phyloP scores from a whole-genome alignment of 192 early-diverging fungal genomes.

The Coemansia asiatica region DNA sequence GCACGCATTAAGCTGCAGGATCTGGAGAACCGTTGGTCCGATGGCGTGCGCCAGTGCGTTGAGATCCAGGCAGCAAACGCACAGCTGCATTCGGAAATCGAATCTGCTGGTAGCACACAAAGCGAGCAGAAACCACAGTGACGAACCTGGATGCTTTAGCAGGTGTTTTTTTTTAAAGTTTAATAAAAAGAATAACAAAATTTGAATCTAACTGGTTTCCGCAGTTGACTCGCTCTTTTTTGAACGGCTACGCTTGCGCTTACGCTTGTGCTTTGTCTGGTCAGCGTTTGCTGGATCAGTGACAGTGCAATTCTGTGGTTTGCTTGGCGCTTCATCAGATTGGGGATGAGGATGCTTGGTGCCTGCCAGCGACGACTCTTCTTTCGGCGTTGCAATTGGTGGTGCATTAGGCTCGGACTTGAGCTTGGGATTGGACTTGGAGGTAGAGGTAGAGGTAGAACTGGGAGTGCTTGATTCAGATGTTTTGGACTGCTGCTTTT shows the following conservation, averaged over 20 bases:
- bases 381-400: background rate
- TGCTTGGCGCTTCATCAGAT: slow-evolving; percentile 6
- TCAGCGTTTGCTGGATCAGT: background rate
- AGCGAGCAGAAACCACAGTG: slow-evolving; percentile 10
- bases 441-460: too few relatives aligned
- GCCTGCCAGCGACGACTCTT: background rate
- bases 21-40: slow-evolving; percentile 33
- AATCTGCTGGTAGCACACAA: background rate
- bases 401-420: background rate
- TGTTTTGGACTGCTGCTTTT: slow-evolving; percentile 2
- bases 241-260: slow-evolving; percentile 24
- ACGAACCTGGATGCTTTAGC: too few relatives aligned
- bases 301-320: background rate
- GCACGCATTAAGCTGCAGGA: slow-evolving; percentile 32
- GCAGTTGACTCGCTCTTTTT: slow-evolving; percentile 4
- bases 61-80: slow-evolving; percentile 49
- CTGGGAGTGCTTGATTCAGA: background rate
- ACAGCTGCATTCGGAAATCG: slow-evolving; percentile 26
- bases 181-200: too few relatives aligned
- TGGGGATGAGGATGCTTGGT: slow-evolving; percentile 13
- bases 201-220: background rate
- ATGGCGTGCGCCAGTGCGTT: slow-evolving; percentile 39
- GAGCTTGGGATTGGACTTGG: too few relatives aligned
- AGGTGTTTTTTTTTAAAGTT: too few relatives aligned
- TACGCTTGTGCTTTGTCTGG: slow-evolving; percentile 10